Evolutionary conservation across 2,329 filamentous ascomycete genomes (phyloP).

Genomic region (Botrytis squamosa): DNA sequence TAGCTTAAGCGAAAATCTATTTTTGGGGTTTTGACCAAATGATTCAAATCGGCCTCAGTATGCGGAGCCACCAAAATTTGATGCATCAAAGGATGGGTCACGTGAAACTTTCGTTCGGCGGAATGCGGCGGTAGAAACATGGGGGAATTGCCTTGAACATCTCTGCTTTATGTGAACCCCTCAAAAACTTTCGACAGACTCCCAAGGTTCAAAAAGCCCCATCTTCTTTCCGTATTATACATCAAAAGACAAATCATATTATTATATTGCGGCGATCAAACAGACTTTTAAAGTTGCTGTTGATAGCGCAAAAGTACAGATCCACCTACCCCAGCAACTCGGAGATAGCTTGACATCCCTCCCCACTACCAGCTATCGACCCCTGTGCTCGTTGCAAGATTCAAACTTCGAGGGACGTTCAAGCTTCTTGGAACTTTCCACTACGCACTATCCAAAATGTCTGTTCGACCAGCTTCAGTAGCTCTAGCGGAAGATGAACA

Average conservation of each 20-base stretch:
- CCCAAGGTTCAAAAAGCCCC: neutral
- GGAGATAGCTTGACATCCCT: neutral
- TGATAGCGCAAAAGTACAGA: neutral
- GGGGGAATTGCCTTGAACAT: neutral
- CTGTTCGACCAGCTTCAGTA: conserved; percentile 14
- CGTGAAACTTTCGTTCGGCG: neutral
- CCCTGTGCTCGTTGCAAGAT: neutral
- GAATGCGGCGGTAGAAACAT: neutral
- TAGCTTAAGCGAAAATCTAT: too few species aligned
- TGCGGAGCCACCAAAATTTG: neutral
- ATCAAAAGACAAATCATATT: neutral
- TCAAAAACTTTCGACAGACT: neutral
- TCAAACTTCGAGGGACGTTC: neutral
- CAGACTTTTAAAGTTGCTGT: neutral
- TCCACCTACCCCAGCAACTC: neutral
- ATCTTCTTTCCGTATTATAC: neutral
- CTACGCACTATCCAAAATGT: neutral
- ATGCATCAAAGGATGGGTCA: neutral
- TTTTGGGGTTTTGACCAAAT: too few species aligned
- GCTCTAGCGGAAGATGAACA: conserved; percentile 28
- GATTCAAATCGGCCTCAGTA: too few species aligned
- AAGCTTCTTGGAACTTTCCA: neutral
- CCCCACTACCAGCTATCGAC: neutral
- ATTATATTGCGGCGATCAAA: neutral
- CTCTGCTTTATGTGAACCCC: neutral